Percentiles rank a stretch among this genome's conserved stretches.
Conservation (phyloP, 495 filamentous ascomycete species). For the Cryomyces minteri region DNA sequence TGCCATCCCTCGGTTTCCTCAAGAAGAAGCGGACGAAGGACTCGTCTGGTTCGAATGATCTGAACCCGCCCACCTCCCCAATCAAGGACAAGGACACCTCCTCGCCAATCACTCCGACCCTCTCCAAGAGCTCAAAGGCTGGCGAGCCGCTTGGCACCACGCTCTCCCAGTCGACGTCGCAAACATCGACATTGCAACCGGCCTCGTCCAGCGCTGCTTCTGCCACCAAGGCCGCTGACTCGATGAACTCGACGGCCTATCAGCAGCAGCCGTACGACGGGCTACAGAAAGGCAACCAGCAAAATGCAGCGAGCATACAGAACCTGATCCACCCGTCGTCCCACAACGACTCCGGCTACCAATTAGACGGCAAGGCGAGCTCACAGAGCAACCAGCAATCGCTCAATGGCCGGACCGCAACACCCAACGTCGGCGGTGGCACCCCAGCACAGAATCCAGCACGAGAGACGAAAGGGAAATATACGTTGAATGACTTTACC, state of each 20-base stretch:
- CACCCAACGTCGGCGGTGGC: background rate
- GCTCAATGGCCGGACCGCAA: slow-evolving; percentile 4
- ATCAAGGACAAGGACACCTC: slow-evolving; percentile 22
- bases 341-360: slow-evolving; percentile 1
- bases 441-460: slow-evolving; percentile 18
- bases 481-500: slow-evolving; percentile 73
- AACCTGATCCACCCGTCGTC: slow-evolving; percentile 48
- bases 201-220: no score
- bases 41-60: slow-evolving; percentile 19
- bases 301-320: slow-evolving; percentile 48
- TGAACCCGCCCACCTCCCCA: slow-evolving; percentile 18
- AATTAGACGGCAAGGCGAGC: slow-evolving; percentile 25
- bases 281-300: slow-evolving; percentile 10
- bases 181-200: background rate
- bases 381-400: slow-evolving; percentile 11
- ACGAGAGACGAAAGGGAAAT: slow-evolving; percentile 91
- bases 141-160: slow-evolving; percentile 1
- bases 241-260: slow-evolving; percentile 17
- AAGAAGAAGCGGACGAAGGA: slow-evolving; percentile 98
- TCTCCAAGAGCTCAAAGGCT: slow-evolving; percentile 20
- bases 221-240: slow-evolving; percentile 5
- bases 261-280: slow-evolving; percentile 7
- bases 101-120: slow-evolving; percentile 36
- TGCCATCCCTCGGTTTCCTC: slow-evolving; percentile 70
- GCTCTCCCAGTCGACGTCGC: slow-evolving; percentile 6